A percentile compares a stretch with the other conserved stretches of the same genome.
Conservation (phyloP, 306 rosid genomes). For the Fragaria ananassa region DNA sequence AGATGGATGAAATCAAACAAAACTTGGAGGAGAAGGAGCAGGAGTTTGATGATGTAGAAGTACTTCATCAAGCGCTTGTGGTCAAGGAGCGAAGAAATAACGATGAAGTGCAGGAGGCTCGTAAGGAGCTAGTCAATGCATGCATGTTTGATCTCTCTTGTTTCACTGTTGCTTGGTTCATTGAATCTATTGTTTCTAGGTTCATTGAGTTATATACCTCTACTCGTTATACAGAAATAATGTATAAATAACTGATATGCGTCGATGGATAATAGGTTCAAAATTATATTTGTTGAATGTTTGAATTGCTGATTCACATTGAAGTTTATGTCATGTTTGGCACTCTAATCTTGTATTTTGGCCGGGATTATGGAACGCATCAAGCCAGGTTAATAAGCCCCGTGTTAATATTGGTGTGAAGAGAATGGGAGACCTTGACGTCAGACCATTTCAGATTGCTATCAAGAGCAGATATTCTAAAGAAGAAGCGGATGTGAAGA, state of each 20-base stretch:
- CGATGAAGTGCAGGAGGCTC: constrained; percentile 81
- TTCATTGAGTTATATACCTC: background rate
- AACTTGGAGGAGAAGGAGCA: constrained; percentile 59
- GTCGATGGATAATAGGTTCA: background rate
- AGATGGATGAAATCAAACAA: constrained; percentile 39
- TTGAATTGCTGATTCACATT: too few species aligned
- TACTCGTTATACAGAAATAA: background rate
- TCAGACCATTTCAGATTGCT: constrained; percentile 43
- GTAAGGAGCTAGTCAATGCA: constrained; percentile 63
- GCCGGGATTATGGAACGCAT: constrained; percentile 32
- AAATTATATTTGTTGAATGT: too few species aligned
- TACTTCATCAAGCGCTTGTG: constrained; percentile 46
- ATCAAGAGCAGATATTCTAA: constrained; percentile 30
- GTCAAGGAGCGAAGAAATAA: constrained; percentile 60
- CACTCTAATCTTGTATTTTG: constrained; percentile 15
- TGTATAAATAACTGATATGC: background rate
- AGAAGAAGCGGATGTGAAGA: constrained; percentile 36
- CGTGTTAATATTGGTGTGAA: constrained; percentile 43
- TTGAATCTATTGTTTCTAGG: background rate
- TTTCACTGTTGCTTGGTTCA: background rate
- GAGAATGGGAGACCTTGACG: constrained; percentile 58
- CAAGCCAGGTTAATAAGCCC: background rate
- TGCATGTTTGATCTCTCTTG: constrained; percentile 8
- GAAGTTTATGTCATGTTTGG: constrained; percentile 1
- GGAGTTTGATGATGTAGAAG: constrained; percentile 41